Percentiles rank a stretch among this genome's conserved stretches.
Conservation (phyloP, 2,329 filamentous ascomycete species). For the Trichoderma asperellum region DNA sequence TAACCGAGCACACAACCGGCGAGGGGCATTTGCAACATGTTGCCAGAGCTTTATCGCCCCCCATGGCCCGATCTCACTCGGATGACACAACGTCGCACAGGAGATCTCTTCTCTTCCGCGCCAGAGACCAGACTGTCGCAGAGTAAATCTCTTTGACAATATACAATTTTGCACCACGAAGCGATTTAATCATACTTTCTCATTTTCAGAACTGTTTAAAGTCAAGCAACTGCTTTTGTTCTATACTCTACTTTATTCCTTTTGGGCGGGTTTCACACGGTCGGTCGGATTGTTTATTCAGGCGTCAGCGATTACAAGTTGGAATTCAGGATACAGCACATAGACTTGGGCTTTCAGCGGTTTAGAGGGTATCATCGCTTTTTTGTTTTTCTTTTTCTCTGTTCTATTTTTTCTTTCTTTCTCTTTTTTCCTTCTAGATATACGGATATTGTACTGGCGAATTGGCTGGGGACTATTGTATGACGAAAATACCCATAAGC, state of each 20-base stretch:
- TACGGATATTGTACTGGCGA: neutral
- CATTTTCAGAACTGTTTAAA: neutral
- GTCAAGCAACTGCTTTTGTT: neutral
- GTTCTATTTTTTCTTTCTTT: neutral
- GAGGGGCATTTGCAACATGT: slow-evolving; percentile 30
- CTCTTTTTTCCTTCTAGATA: neutral
- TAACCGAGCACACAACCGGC: slow-evolving; percentile 39
- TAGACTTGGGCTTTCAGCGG: slow-evolving; percentile 23
- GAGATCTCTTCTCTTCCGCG: slow-evolving; percentile 44
- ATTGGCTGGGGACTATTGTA: neutral
- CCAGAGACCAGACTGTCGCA: slow-evolving; percentile 42
- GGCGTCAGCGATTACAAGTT: neutral
- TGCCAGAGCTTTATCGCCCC: neutral
- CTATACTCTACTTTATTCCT: neutral
- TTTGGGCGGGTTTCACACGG: neutral
- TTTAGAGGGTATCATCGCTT: slow-evolving; percentile 13
- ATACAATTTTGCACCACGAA: neutral
- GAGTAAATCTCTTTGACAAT: neutral
- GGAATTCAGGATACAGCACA: slow-evolving; percentile 6
- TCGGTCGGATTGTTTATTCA: neutral
- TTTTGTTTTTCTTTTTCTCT: neutral
- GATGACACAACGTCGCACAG: slow-evolving; percentile 31
- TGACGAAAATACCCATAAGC: slow-evolving; percentile 9
- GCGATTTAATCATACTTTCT: neutral
- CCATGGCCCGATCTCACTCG: slow-evolving; percentile 8